Evolutionary conservation across 371 early-diverging fungal species (phyloP).

Genomic region (Circinella umbellata): DNA sequence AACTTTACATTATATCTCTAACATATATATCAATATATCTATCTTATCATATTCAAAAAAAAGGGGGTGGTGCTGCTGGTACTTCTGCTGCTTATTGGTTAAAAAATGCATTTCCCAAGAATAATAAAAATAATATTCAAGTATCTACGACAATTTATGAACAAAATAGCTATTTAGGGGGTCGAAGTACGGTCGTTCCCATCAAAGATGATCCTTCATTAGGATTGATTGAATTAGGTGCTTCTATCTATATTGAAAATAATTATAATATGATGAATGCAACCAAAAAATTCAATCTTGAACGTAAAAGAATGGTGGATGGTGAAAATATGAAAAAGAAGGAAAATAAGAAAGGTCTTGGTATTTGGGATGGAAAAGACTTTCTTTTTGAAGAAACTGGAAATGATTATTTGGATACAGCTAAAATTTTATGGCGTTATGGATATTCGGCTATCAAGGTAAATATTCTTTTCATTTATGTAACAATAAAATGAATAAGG

Average conservation of each 20-base stretch:
- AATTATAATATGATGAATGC: slow-evolving; percentile 62
- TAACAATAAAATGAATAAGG: too few relatives aligned
- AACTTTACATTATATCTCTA: not conserved
- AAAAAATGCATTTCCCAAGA: slow-evolving; percentile 43
- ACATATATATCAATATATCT: not conserved
- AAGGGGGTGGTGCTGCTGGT: slow-evolving; percentile 70
- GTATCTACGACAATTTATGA: slow-evolving; percentile 59
- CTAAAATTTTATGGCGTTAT: slow-evolving; percentile 55
- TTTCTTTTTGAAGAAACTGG: slow-evolving; percentile 58
- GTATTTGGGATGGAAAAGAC: slow-evolving; percentile 57
- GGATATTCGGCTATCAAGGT: slow-evolving; percentile 57
- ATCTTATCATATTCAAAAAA: too few relatives aligned
- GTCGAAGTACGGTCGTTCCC: slow-evolving; percentile 51
- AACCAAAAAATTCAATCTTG: slow-evolving; percentile 56
- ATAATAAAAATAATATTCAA: slow-evolving; percentile 17
- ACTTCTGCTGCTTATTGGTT: slow-evolving; percentile 66
- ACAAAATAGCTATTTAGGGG: slow-evolving; percentile 53
- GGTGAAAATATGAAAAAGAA: slow-evolving; percentile 1
- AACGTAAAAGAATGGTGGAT: slow-evolving; percentile 25
- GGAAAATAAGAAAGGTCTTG: slow-evolving; percentile 25
- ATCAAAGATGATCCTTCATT: slow-evolving; percentile 41
- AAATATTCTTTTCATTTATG: not conserved
- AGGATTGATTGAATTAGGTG: slow-evolving; percentile 59
- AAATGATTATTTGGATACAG: slow-evolving; percentile 46
- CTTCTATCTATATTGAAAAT: slow-evolving; percentile 65